Evolutionary conservation across 176 grass and related monocot species (phyloP).

Genomic region (Carex kokanica): DNA sequence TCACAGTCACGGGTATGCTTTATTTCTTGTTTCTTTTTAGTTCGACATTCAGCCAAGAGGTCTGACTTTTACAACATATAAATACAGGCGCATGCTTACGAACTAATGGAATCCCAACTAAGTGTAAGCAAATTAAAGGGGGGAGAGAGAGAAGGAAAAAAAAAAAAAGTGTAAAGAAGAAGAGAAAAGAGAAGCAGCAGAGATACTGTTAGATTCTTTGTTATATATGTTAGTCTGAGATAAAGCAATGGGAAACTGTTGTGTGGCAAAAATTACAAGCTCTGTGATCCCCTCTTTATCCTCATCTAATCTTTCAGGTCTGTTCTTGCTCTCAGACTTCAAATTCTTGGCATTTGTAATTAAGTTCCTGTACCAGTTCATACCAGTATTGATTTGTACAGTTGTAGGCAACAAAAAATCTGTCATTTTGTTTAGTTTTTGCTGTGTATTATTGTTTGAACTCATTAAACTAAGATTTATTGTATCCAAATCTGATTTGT

Average conservation of each 20-base stretch:
- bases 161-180: neutral
- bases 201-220: neutral
- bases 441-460: neutral
- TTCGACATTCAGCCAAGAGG: neutral
- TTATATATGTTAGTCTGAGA: neutral
- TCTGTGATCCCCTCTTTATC: neutral
- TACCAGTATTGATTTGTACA: neutral
- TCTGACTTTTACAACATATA: neutral
- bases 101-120: neutral
- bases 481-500: neutral
- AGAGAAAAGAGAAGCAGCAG: neutral
- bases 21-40: neutral
- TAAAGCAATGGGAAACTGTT: conserved; percentile 21
- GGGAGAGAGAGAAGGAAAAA: neutral
- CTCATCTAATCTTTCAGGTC: conserved; percentile 15
- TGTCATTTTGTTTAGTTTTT: neutral
- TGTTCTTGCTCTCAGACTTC: conserved; percentile 14
- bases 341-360: neutral
- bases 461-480: neutral
- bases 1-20: neutral
- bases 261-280: neutral
- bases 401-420: neutral
- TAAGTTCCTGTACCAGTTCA: neutral
- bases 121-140: neutral
- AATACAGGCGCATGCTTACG: neutral